A percentile compares a stretch with the other conserved stretches of the same genome.
Conservation (phyloP, 192 early-diverging fungal species). For the Entomortierella beljakovae region DNA sequence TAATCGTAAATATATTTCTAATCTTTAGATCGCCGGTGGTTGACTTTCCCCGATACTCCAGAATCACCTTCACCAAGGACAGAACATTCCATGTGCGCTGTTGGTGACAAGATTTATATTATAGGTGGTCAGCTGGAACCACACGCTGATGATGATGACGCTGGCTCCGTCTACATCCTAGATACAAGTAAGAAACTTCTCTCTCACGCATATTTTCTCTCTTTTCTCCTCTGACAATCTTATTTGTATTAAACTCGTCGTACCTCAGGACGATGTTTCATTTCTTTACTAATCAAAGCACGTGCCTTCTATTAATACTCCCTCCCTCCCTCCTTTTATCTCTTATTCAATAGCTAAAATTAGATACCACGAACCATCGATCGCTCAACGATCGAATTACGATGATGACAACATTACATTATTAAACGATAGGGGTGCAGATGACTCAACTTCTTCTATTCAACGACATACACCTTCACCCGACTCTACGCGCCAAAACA, state of each 20-base stretch:
- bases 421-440: neutral
- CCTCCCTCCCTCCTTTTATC: neutral
- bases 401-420: constrained; percentile 26
- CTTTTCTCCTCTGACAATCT: too few species aligned
- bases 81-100: constrained; percentile 57
- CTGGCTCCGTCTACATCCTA: constrained; percentile 38
- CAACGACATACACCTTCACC: constrained; percentile 34
- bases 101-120: constrained; percentile 62
- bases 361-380: constrained; percentile 32
- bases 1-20: neutral
- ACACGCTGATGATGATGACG: constrained; percentile 40
- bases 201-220: too few species aligned
- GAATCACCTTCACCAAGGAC: constrained; percentile 60
- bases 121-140: constrained; percentile 64
- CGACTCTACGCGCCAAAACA: constrained; percentile 26
- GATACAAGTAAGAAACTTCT: constrained; percentile 43
- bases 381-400: constrained; percentile 17
- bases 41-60: constrained; percentile 67
- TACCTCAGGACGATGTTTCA: neutral
- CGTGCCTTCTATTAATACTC: neutral
- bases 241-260: too few species aligned
- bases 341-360: constrained; percentile 39
- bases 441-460: constrained; percentile 8
- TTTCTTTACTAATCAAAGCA: neutral
- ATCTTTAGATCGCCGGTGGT: constrained; percentile 62